Conservation (phyloP, 768 basidiomycete genomes). For the Amanita brunnescens region DNA sequence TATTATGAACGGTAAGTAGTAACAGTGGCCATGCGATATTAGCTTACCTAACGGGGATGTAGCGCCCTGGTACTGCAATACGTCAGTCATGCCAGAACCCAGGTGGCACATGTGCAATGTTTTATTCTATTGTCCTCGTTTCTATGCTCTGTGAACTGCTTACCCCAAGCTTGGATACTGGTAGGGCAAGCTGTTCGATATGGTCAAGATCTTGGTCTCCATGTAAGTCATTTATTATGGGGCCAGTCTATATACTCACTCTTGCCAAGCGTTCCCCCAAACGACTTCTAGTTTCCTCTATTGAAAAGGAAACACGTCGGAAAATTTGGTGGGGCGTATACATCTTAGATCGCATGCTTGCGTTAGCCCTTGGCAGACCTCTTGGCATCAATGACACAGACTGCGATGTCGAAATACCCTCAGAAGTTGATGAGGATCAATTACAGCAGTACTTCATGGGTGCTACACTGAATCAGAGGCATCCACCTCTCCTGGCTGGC, state of each 20-base stretch:
- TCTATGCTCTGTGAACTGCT: conserved; percentile 86
- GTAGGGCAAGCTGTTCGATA: conserved; percentile 85
- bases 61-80: conserved; percentile 88
- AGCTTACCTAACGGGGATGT: conserved; percentile 12
- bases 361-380: conserved; percentile 81
- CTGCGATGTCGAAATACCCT: conserved; percentile 82
- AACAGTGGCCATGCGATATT: conserved; percentile 8
- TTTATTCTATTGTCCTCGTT: conserved; percentile 86
- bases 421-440: conserved; percentile 75
- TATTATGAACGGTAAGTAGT: conserved; percentile 74
- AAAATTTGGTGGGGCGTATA: conserved; percentile 97
- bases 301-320: conserved; percentile 83
- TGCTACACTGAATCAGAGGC: conserved; percentile 43
- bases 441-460: conserved; percentile 67
- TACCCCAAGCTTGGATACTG: conserved; percentile 91
- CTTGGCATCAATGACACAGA: conserved; percentile 85
- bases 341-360: conserved; percentile 85
- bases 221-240: conserved; percentile 45
- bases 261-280: conserved; percentile 66
- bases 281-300: conserved; percentile 54
- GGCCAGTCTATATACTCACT: conserved; percentile 12
- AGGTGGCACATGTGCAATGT: conserved; percentile 83
- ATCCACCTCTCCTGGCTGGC: conserved; percentile 73
- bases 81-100: conserved; percentile 81
- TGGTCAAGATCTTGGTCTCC: conserved; percentile 87